These are phyloP conservation scores for Cladorrhinum samala DNA, from an alignment of 495 filamentous ascomycete genomes.

Conservation along the genomic window DNA sequence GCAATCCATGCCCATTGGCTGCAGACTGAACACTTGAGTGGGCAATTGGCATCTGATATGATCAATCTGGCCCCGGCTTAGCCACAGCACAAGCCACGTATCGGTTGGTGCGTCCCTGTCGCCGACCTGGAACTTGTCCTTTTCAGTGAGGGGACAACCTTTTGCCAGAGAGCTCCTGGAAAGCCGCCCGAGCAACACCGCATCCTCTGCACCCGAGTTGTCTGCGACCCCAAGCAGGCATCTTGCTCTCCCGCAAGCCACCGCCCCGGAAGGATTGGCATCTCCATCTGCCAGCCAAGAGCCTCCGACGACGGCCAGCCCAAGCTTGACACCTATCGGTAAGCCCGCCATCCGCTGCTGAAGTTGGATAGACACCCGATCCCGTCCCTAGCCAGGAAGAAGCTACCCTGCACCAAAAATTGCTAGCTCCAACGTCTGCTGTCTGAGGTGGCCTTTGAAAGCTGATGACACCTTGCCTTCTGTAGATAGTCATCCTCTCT, in stretches of 20 bases:
- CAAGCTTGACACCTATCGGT: conserved; percentile 1
- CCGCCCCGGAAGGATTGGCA: background rate
- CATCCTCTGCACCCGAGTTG: conserved; percentile 4
- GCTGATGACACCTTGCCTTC: conserved; percentile 29
- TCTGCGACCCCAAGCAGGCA: background rate
- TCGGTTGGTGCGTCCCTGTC: conserved; percentile 6
- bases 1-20: background rate
- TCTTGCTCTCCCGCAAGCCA: background rate
- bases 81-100: conserved; percentile 19
- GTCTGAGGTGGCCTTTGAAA: conserved; percentile 2
- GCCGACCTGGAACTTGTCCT: conserved; percentile 29
- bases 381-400: too few species aligned
- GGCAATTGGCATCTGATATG: background rate
- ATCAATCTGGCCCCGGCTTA: background rate
- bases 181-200: conserved; percentile 18
- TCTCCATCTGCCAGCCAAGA: background rate
- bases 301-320: background rate
- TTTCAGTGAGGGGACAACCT: conserved; percentile 26
- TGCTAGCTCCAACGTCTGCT: background rate
- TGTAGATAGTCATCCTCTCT: background rate
- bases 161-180: conserved; percentile 13
- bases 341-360: background rate
- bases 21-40: too few species aligned
- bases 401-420: too few species aligned
- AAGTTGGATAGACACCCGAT: background rate